Evolutionary conservation across 176 grass and related monocot genomes (phyloP).

Genomic region (Oryza longistaminata): DNA sequence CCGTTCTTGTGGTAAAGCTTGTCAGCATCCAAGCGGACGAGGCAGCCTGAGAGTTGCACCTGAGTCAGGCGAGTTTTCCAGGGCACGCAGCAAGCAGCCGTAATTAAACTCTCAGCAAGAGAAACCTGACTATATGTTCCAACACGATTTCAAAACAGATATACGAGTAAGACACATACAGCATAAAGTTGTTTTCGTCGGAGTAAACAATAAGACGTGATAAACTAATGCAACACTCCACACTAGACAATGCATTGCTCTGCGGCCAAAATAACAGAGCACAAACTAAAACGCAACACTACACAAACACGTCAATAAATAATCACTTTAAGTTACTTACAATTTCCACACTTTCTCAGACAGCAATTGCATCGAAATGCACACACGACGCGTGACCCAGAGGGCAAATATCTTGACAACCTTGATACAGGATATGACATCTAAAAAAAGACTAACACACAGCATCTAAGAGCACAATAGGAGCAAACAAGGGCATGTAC

Average conservation of each 20-base stretch:
- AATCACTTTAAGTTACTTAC: slow-evolving; percentile 24
- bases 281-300: not conserved
- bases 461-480: slow-evolving; percentile 21
- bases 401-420: slow-evolving; percentile 11
- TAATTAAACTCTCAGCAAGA: not conserved
- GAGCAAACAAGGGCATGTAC: slow-evolving; percentile 40
- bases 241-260: not conserved
- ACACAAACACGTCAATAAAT: not conserved
- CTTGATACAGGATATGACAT: slow-evolving; percentile 4
- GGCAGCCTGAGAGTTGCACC: too few relatives aligned
- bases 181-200: not conserved
- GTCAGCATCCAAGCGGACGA: too few relatives aligned
- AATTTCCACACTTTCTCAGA: slow-evolving; percentile 11
- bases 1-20: too few relatives aligned
- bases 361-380: not conserved
- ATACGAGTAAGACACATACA: too few relatives aligned
- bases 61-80: too few relatives aligned
- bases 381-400: not conserved
- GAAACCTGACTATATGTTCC: not conserved
- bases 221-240: not conserved
- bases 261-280: not conserved
- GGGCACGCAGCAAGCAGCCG: not conserved
- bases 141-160: not conserved
- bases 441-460: not conserved
- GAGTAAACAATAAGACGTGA: not conserved